Conservation (phyloP, 2,329 filamentous ascomycete genomes). For the Monilinia aucupariae region DNA sequence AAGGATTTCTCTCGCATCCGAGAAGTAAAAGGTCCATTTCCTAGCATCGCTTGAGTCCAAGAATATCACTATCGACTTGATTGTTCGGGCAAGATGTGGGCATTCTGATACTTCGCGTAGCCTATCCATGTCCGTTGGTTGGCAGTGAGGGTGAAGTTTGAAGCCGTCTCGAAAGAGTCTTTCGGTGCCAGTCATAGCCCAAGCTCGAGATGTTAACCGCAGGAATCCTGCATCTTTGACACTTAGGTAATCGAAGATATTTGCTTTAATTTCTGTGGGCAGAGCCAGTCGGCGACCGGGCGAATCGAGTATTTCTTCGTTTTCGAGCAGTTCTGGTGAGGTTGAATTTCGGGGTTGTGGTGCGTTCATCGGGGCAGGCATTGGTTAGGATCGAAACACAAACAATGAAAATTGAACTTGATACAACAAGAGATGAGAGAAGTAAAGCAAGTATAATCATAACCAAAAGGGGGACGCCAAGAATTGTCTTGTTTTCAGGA, state of each 20-base stretch:
- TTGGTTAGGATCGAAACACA: constrained; percentile 4
- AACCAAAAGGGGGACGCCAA: background rate
- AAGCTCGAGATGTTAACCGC: constrained; percentile 8
- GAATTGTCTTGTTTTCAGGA: background rate
- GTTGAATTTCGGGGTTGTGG: background rate
- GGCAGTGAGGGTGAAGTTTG: constrained; percentile 14
- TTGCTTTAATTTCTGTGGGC: constrained; percentile 7
- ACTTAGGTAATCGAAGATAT: constrained; percentile 1
- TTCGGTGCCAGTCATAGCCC: constrained; percentile 5
- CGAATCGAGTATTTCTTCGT: background rate
- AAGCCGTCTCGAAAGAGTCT: constrained; percentile 15
- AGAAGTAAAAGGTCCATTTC: constrained; percentile 17
- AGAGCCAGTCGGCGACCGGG: background rate
- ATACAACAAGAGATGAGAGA: background rate
- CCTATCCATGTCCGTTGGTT: constrained; percentile 12
- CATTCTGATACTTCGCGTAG: background rate
- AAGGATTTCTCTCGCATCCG: constrained; percentile 14
- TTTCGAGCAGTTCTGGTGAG: background rate
- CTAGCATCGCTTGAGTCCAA: constrained; percentile 12
- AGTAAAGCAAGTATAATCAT: background rate
- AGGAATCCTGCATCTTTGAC: constrained; percentile 7
- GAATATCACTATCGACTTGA: constrained; percentile 13
- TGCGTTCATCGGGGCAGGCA: background rate
- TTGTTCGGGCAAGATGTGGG: constrained; percentile 9
- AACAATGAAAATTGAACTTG: background rate